Evolutionary conservation across 2,329 filamentous ascomycete species (phyloP).

Genomic region (Alternaria angustiovoidea): DNA sequence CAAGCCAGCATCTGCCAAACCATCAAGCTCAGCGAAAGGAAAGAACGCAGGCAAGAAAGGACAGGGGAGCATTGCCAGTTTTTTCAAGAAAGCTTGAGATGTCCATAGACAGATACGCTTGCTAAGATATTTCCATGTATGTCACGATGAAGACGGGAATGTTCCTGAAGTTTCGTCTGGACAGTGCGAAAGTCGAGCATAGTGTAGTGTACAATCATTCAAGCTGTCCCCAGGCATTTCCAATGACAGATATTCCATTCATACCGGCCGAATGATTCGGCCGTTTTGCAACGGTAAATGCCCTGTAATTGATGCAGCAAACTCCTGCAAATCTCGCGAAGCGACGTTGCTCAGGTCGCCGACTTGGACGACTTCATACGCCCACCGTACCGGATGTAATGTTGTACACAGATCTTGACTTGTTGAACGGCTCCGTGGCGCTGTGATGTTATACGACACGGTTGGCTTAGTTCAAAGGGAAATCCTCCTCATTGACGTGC

Average conservation of each 20-base stretch:
- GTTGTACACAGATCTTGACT: conserved; percentile 25
- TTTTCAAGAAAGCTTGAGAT: conserved; percentile 78
- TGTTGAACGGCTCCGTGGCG: conserved; percentile 7
- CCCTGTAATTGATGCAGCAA: not conserved
- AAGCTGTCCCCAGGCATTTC: not conserved
- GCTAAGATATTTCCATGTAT: not conserved
- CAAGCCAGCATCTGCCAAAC: conserved; percentile 53
- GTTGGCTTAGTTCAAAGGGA: conserved; percentile 1
- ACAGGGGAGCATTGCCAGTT: conserved; percentile 89
- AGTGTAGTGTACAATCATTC: not conserved
- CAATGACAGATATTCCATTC: not conserved
- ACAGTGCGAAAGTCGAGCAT: not conserved
- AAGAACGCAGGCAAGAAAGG: conserved; percentile 58
- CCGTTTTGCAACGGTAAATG: not conserved
- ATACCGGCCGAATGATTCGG: not conserved
- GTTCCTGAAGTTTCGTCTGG: not conserved
- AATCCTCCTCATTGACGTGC: not conserved
- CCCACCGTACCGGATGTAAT: not conserved
- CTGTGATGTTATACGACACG: conserved; percentile 7
- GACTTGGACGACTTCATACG: conserved; percentile 10
- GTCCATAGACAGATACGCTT: not conserved
- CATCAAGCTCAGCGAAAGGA: conserved; percentile 60
- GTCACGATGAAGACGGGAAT: not conserved
- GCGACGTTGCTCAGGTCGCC: conserved; percentile 14
- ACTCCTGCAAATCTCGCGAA: not conserved